Conservation (phyloP, 441 rosid species). For the Aleurites moluccanus region DNA sequence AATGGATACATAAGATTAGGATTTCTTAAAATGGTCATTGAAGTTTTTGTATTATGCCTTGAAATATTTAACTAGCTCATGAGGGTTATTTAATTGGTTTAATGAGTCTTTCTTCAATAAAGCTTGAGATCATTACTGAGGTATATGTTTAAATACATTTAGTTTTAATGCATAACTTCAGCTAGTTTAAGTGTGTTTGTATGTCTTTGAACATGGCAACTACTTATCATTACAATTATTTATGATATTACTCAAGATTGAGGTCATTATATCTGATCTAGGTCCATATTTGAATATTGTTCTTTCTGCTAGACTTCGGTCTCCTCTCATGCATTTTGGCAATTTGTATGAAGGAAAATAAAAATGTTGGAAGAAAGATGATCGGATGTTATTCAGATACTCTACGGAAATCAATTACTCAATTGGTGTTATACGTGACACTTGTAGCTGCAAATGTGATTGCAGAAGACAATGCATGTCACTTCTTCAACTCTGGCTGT, state of each 20-base stretch:
- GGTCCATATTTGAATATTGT: not conserved
- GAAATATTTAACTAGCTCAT: not conserved
- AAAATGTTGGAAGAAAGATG: not conserved
- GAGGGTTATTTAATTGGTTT: not conserved
- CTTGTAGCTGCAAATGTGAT: not conserved
- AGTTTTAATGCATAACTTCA: too few species aligned
- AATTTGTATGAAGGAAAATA: not conserved
- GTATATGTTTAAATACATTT: not conserved
- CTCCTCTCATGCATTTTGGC: not conserved
- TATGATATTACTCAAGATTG: not conserved
- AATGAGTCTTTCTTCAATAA: not conserved
- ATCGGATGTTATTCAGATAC: not conserved
- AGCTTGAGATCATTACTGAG: not conserved
- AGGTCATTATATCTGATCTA: not conserved
- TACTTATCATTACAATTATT: not conserved
- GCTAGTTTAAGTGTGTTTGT: not conserved
- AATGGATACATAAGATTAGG: not conserved
- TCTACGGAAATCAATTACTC: too few species aligned
- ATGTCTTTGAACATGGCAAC: not conserved
- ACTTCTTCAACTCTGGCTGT: not conserved
- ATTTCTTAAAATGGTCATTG: slow-evolving; percentile 10
- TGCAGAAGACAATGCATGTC: not conserved
- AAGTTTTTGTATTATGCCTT: not conserved
- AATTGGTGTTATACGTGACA: not conserved
- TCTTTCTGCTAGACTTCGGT: not conserved